Base-by-base conservation (phyloP, 2,329 filamentous ascomycete species). In the Xylaria digitata region DNA sequence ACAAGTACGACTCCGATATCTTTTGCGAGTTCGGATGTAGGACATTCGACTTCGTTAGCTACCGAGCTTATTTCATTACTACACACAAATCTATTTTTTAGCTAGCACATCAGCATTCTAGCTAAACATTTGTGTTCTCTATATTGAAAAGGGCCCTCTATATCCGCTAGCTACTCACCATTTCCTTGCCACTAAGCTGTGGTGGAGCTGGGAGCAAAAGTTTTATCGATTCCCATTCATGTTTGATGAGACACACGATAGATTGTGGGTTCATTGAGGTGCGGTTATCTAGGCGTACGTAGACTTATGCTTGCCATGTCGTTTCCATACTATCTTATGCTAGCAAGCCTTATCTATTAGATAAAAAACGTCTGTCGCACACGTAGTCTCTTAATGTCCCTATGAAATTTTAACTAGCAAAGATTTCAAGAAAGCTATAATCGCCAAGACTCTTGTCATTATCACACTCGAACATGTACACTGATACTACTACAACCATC, bases 1-100 rank as follows among this genome's bases (percentile, higher is more conserved):
- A 0, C 91, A 93, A 76, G 85, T 93, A 40, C 88, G 89, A 49
- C 82, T 93, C 5, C 85, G 90, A 5, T 93, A 93, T 73, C 81
- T 93, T 3, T 85, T 93, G 74, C 85, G 87, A 6, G 86, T 92
- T 54, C 84, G 83, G 74, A 85, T 87, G 80, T 81, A 77, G 74
- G 70, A 70, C 55, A 37, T 69, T 63, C 63, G 43, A 45, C 8
- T 1, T 57, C 11, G 9, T n/a, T 61, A 57, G n/a, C 9, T 53
- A 46, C 21, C 30, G 17, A 30, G 34, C 19, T 11, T 56, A 34
- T 37, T 17, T 8, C n/a, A 37, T 42, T 13, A 13, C 30, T 30
- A 7, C 40, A 40, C 37, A 1, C n/a, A 13, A n/a, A 2, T 21
- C 34, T 23, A 21, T 55, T 59, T 23, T 50, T 37, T n/a, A 13